Evolutionary conservation across 2,329 filamentous ascomycete genomes (phyloP).

Genomic region (Volutella citrinella): DNA sequence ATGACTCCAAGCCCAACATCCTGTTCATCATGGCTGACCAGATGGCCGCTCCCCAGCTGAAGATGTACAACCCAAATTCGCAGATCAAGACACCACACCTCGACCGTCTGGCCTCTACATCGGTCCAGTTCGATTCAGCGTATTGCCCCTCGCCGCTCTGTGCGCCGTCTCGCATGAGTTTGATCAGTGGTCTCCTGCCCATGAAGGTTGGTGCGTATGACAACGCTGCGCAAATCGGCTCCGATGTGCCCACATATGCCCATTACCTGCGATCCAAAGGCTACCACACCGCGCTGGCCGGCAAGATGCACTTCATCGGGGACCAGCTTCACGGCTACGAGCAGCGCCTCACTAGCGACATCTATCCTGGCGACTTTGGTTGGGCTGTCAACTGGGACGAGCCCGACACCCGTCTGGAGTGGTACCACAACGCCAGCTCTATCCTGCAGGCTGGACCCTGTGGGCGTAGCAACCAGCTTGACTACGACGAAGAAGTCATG

Average conservation of each 20-base stretch:
- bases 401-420: conserved; percentile 80
- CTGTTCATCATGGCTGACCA: conserved; percentile 95
- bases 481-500: conserved; percentile 96
- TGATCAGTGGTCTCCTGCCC: conserved; percentile 88
- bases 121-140: conserved; percentile 88
- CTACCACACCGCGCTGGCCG: conserved; percentile 86
- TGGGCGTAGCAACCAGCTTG: conserved; percentile 88
- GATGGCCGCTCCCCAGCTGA: conserved; percentile 83
- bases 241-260: conserved; percentile 85
- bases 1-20: conserved; percentile 39
- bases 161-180: conserved; percentile 87
- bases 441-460: conserved; percentile 87
- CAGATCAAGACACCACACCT: conserved; percentile 92
- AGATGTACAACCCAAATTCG: conserved; percentile 85
- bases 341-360: conserved; percentile 87
- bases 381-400: conserved; percentile 97
- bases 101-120: conserved; percentile 74
- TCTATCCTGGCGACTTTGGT: conserved; percentile 91
- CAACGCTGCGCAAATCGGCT: conserved; percentile 80
- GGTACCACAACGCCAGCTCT: conserved; percentile 95
- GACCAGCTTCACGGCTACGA: conserved; percentile 95
- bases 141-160: conserved; percentile 94
- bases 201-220: conserved; percentile 91
- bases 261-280: conserved; percentile 83
- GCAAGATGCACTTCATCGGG: conserved; percentile 97